Base-by-base conservation (phyloP, 2,329 filamentous ascomycete genomes). In the Proliferodiscus dingleyae region DNA sequence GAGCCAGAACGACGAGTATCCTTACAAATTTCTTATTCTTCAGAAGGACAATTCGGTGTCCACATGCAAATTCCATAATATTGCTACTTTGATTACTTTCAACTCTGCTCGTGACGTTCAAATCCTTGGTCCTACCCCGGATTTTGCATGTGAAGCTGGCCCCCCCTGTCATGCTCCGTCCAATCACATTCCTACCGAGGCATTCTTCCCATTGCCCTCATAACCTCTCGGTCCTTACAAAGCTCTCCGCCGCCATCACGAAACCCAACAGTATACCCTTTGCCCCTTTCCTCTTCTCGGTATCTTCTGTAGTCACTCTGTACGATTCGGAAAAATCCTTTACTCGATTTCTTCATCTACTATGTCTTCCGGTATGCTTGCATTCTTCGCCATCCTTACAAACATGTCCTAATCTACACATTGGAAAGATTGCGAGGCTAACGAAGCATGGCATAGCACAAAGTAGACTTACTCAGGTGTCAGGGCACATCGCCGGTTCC, bases 401-500 rank as follows among this genome's bases (percentile, higher is more conserved):
- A n/a, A n/a, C n/a, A n/a, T n/a, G n/a, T n/a, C n/a, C n/a, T n/a
- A n/a, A n/a, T n/a, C n/a, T n/a, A n/a, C n/a, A n/a, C n/a, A n/a
- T n/a, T n/a, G 13, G 21, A 11, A 7, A 19, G 21, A 33, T 6
- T 8, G 18, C 42, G 33, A 55, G 30, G 50, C 57, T 61, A 47
- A 62, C 49, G 39, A 19, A 11, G 30, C 15, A 23, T 22, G 29
- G 28, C 26, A 45, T 36, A 65, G 63, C 62, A 53, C 55, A 61
- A 40, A 52, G 58, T 39, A 57, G 63, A 37, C 60, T 65, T 39
- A 51, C 72, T 42, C 77, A 81, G 60, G 74, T 84, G 59, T 79
- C 78, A 51, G 73, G 72, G 71, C 80, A 84, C 71, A 68, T 84
- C 61, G 60, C 69, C 48, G 71, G 71, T 52, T 64, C 64, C 21